Base-by-base conservation (phyloP, 1,284 basidiomycete genomes). In the Microbotryum scabiosae region DNA sequence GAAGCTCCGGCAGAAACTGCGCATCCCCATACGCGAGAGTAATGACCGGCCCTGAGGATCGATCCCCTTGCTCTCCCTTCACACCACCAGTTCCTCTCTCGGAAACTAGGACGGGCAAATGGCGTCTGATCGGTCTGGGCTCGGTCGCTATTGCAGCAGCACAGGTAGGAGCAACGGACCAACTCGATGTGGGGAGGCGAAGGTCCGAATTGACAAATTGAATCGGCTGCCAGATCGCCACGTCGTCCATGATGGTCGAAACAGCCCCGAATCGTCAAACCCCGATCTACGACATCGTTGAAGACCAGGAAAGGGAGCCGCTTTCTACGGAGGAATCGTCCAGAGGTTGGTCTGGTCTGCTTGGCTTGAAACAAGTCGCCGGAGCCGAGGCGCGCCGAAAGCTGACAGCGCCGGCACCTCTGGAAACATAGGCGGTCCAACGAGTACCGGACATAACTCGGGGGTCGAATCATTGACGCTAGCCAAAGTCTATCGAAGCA, bases 21-120 rank as follows among this genome's bases (percentile, higher is more conserved):
- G 36, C 36, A 16, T 18, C 12, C 36, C 36, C 16, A 12, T 18
- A 18, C 36, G 5, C 36, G 10, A 41, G 36, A 18, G 36, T 41
- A 12, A 41, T 16, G 12, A 41, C 36, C 4, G 36, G 36, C 14
- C 14, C 36, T 41, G 36, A 41, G 5, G 36, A 41, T 41, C 43
- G 28, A 30, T 50, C 2, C 64, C 65, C 65, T 28, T 51, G 16
- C 62, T 55, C 30, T 59, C 60, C 49, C 2, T 25, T 21, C 12
- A 5, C 63, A 21, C 54, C 60, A 12, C n/a, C 36, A 51, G 32
- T 70, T 14, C 72, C 71, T 23, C 58, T 72, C 18, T 63, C 71
- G 12, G 30, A 43, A 20, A 53, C 57, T 16, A 51, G 56, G 3
- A 67, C 57, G 1, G 64, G 63, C 14, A 26, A 47, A 3, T 69